A percentile compares a stretch with the other conserved stretches of the same genome.
Evolutionary conservation across 352 stramenopile species (phyloP).

Genomic region (Phytopythium litorale): DNA sequence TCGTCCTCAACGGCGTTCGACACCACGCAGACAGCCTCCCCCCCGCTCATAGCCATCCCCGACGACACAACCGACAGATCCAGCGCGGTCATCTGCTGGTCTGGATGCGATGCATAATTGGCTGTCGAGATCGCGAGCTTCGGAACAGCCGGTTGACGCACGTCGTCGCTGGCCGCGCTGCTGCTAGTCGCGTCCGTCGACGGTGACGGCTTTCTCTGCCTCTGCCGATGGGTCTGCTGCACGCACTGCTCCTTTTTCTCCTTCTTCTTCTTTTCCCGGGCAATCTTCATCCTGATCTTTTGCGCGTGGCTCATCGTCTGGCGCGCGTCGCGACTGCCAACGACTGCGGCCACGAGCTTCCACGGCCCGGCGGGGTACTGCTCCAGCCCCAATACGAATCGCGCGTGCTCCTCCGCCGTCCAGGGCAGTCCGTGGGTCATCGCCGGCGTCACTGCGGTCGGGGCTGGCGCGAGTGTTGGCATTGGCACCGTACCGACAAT

Average conservation of each 20-base stretch:
- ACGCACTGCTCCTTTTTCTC: not conserved
- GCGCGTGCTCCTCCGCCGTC: slow-evolving; percentile 43
- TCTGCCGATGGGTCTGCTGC: not conserved
- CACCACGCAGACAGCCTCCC: not conserved
- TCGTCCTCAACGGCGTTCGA: not conserved
- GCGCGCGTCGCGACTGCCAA: slow-evolving; percentile 35
- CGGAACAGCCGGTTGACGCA: not conserved
- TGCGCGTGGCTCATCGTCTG: slow-evolving; percentile 56
- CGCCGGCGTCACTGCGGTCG: slow-evolving; percentile 1
- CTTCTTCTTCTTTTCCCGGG: slow-evolving; percentile 14
- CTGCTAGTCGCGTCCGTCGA: not conserved
- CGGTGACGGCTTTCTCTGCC: not conserved
- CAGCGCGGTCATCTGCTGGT: not conserved
- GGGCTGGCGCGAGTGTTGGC: not conserved
- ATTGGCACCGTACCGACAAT: not conserved
- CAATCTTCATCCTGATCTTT: slow-evolving; percentile 50
- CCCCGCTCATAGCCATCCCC: not conserved
- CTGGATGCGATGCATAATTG: not conserved
- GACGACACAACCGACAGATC: not conserved
- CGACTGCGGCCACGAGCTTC: slow-evolving; percentile 34
- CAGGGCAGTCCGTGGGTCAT: slow-evolving; percentile 28
- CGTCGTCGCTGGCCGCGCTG: not conserved
- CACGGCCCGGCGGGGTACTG: slow-evolving; percentile 39
- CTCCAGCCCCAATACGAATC: slow-evolving; percentile 41
- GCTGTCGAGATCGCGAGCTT: not conserved